These are phyloP conservation scores for Royoungia palumana DNA, from an alignment of 768 basidiomycete species.

Conservation along the genomic window DNA sequence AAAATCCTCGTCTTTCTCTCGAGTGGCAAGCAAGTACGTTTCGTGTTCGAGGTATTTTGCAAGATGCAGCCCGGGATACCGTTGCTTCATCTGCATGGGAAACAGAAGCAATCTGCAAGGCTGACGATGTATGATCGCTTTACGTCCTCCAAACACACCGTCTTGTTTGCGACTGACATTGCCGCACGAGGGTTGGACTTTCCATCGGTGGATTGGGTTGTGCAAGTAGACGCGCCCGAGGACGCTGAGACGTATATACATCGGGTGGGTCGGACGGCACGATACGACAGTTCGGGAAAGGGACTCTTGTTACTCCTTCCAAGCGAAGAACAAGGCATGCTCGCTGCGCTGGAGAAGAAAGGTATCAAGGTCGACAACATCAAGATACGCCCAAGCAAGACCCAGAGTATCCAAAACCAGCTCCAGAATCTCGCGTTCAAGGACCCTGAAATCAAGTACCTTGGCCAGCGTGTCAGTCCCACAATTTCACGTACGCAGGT, in stretches of 20 bases:
- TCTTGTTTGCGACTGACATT: constrained; percentile 93
- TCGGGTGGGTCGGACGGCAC: constrained; percentile 90
- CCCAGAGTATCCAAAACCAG: constrained; percentile 78
- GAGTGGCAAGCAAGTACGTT: constrained; percentile 95
- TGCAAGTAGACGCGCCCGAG: constrained; percentile 95
- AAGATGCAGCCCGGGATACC: constrained; percentile 93
- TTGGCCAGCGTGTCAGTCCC: constrained; percentile 79
- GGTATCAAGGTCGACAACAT: constrained; percentile 71
- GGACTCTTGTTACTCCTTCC: constrained; percentile 80
- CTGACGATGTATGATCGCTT: constrained; percentile 83
- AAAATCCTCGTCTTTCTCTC: constrained; percentile 95
- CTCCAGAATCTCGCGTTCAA: constrained; percentile 92
- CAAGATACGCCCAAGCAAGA: constrained; percentile 87
- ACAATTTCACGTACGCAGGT: not conserved
- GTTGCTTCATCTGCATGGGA: constrained; percentile 92
- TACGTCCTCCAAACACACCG: constrained; percentile 73
- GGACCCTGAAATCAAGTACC: constrained; percentile 95
- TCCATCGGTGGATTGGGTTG: constrained; percentile 93
- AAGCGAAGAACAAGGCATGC: constrained; percentile 93
- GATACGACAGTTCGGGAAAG: constrained; percentile 89
- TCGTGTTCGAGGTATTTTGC: constrained; percentile 93
- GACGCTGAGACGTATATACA: constrained; percentile 98
- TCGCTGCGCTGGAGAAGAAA: constrained; percentile 64
- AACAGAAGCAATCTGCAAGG: constrained; percentile 92
- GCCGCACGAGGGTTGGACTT: constrained; percentile 96